Evolutionary conservation across 139 green algal genomes (phyloP).

Genomic region (Chlorella sp.): DNA sequence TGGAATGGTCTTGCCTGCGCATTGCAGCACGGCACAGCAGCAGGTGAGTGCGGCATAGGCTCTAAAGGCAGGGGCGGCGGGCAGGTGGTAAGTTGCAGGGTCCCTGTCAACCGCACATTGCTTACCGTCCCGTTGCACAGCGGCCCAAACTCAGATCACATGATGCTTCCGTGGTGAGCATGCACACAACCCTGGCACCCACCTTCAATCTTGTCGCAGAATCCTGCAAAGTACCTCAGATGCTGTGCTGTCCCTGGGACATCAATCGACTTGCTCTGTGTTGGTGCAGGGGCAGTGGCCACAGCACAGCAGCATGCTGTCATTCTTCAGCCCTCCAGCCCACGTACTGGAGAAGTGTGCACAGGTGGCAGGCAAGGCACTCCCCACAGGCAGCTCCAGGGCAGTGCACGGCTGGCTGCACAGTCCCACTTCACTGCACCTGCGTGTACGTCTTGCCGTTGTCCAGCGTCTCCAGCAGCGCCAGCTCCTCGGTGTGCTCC

Average conservation of each 20-base stretch:
- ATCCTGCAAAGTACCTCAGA: conserved; percentile 74
- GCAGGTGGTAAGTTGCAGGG: too few relatives aligned
- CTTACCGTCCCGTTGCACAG: not conserved
- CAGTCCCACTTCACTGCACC: not conserved
- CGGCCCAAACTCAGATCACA: too few relatives aligned
- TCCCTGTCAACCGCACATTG: too few relatives aligned
- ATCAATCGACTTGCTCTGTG: conserved; percentile 35
- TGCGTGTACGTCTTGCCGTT: conserved; percentile 67
- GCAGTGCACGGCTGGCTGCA: not conserved
- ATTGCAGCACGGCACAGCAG: too few relatives aligned
- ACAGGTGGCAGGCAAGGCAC: too few relatives aligned
- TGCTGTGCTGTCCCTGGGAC: conserved; percentile 63
- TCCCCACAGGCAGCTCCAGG: not conserved
- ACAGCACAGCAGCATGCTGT: too few relatives aligned
- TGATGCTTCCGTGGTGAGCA: too few relatives aligned
- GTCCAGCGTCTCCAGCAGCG: conserved; percentile 72
- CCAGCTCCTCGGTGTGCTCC: conserved; percentile 61
- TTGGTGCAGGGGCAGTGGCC: too few relatives aligned
- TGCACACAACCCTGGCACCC: conserved; percentile 36
- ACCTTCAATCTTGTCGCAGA: conserved; percentile 79
- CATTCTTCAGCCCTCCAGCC: too few relatives aligned
- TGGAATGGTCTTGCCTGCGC: conserved; percentile 26
- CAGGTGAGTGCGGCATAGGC: too few relatives aligned
- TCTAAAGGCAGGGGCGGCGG: too few relatives aligned
- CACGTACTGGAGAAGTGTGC: too few relatives aligned